Conservation (phyloP, 2,329 filamentous ascomycete genomes). For the Alternaria gansuensis region DNA sequence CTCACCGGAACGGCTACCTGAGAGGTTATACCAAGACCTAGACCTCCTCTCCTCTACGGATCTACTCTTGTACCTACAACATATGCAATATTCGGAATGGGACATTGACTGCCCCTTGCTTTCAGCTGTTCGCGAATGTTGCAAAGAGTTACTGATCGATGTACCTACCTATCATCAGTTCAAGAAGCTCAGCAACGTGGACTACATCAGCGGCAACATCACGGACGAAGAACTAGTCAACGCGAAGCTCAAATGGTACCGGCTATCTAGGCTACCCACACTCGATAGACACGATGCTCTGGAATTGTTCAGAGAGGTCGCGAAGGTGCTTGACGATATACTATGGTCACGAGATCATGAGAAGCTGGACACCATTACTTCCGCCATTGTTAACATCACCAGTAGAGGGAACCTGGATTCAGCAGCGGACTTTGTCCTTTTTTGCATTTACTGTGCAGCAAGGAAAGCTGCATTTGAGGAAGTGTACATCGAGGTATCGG, state of each 20-base stretch:
- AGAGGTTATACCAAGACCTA: constrained; percentile 46
- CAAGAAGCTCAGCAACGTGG: constrained; percentile 49
- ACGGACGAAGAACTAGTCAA: constrained; percentile 45
- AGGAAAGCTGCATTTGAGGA: constrained; percentile 67
- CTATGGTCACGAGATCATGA: constrained; percentile 45
- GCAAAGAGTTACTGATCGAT: constrained; percentile 48
- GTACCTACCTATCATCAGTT: constrained; percentile 50
- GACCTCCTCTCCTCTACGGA: constrained; percentile 47
- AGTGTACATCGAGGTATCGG: constrained; percentile 69
- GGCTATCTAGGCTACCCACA: constrained; percentile 37
- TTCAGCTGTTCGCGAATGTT: constrained; percentile 36
- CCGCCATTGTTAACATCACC: constrained; percentile 38
- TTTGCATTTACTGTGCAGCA: constrained; percentile 67
- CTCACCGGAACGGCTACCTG: constrained; percentile 31
- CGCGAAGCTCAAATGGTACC: constrained; percentile 49
- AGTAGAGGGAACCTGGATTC: constrained; percentile 39
- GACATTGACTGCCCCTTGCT: constrained; percentile 45
- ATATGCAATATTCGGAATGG: constrained; percentile 47
- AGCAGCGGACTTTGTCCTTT: constrained; percentile 62
- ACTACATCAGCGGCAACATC: constrained; percentile 43
- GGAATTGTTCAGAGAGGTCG: constrained; percentile 47
- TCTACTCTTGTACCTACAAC: constrained; percentile 47
- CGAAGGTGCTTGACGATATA: constrained; percentile 37
- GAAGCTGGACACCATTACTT: constrained; percentile 44
- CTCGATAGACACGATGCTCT: constrained; percentile 39